phyloP scores from a whole-genome alignment of 805 yeast genomes.

The Myxozyma nipponensis region DNA sequence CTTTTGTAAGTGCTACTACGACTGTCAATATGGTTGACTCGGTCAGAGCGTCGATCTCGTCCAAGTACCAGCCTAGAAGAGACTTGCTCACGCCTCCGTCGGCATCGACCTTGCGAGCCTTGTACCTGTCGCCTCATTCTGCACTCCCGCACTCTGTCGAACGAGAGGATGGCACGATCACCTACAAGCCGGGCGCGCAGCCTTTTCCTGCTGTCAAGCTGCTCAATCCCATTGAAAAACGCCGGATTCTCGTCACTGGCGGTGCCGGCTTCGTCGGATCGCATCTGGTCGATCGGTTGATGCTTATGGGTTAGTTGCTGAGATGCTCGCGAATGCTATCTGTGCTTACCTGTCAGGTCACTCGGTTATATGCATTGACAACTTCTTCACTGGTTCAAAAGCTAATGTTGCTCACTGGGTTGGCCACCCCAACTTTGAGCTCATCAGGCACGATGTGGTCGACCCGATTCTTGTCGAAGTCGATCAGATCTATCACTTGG shows the following conservation, averaged over 20 bases:
- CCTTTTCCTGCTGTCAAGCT: conserved; percentile 29
- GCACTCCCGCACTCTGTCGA: conserved; percentile 19
- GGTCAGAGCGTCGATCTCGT: conserved; percentile 18
- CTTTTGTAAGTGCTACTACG: no score
- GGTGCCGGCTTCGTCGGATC: conserved; percentile 35
- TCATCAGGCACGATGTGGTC: conserved; percentile 33
- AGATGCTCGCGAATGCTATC: background rate
- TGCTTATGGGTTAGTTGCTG: conserved; percentile 27
- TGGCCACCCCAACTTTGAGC: conserved; percentile 34
- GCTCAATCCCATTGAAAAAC: conserved; percentile 32
- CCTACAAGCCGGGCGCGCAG: conserved; percentile 19
- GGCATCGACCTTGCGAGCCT: conserved; percentile 8
- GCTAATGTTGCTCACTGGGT: conserved; percentile 33
- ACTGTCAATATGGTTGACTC: conserved; percentile 20
- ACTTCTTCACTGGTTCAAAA: conserved; percentile 32
- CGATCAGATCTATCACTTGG: conserved; percentile 33
- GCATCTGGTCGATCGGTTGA: conserved; percentile 32
- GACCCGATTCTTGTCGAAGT: conserved; percentile 33
- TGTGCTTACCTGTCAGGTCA: conserved; percentile 18
- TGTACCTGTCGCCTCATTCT: conserved; percentile 24
- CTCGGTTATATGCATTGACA: conserved; percentile 32
- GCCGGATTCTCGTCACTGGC: conserved; percentile 32
- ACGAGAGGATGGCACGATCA: conserved; percentile 17
- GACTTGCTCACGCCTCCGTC: conserved; percentile 4
- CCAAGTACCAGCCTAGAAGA: background rate